Conservation (phyloP, 345 rosid species). For the Laguncularia racemosa region DNA sequence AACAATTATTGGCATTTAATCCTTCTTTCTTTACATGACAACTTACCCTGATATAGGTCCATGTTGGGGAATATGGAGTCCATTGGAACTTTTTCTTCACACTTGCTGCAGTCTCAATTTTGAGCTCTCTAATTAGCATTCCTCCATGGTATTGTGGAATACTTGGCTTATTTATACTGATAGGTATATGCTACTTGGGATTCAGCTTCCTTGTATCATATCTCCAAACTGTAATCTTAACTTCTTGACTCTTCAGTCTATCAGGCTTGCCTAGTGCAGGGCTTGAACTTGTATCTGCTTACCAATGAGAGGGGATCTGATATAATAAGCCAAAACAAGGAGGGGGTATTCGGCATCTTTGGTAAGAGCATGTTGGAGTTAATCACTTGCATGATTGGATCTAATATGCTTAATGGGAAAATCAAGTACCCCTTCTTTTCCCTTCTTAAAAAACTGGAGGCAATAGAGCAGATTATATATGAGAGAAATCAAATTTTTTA, state of each 20-base stretch:
- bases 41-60: constrained; percentile 40
- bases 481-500: too few relatives aligned
- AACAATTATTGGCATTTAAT: too few relatives aligned
- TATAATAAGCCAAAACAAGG: constrained; percentile 78
- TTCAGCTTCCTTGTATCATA: neutral
- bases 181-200: constrained; percentile 31
- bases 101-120: constrained; percentile 69
- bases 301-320: constrained; percentile 60
- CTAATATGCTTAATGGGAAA: too few relatives aligned
- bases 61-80: constrained; percentile 76
- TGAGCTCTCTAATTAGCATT: constrained; percentile 51
- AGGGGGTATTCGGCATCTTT: constrained; percentile 74
- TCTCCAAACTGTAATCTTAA: neutral
- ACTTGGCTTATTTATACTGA: constrained; percentile 51
- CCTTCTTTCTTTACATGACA: too few relatives aligned
- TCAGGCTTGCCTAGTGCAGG: constrained; percentile 60
- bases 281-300: constrained; percentile 62
- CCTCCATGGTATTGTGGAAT: constrained; percentile 66
- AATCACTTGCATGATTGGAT: neutral
- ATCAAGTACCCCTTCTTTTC: too few relatives aligned
- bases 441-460: too few relatives aligned
- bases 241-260: constrained; percentile 45
- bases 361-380: constrained; percentile 34
- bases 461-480: too few relatives aligned
- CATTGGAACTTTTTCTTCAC: constrained; percentile 98